Evolutionary conservation across 1,284 basidiomycete genomes (phyloP), one percentile per base, ranked within the genome.

Genomic region (Exobasidium rhododendri): DNA sequence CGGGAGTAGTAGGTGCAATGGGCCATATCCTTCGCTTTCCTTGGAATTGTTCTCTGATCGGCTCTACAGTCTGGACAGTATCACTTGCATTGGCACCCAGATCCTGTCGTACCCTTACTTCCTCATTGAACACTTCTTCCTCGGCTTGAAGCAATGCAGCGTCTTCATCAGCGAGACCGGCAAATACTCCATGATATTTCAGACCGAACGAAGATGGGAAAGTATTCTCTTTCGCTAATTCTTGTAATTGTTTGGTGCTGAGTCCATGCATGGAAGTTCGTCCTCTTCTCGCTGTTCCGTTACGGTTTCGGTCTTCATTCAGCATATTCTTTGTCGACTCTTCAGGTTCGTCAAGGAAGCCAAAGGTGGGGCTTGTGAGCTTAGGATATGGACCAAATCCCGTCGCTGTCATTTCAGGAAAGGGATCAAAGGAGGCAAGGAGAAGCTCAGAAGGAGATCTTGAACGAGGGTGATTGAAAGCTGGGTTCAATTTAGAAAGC

Each of bases 171-270:
- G 47, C 26, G 4, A 59, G 20, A 30, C 49, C 64, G 50, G 65
- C 59, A 14, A 64, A 58, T 43, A 63, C 64, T 5, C 66, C 61
- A 2, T 65, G 56, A 47, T 65, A 60, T 17, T 63, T 65, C 59
- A 73, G 70, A 61, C 71, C 73, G 40, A 68, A 70, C 28, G 65
- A 60, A 49, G 65, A 67, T 2, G 71, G 69, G 51, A 74, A 73
- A 40, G 35, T 10, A 0, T 64, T 65, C 13, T 67, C 62, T 32
- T 68, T 61, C 11, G 73, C 73, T 20, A 73, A 40, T 17, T 60
- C 63, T 62, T 74, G 73, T 11, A 74, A 65, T 59, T 74, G 71
- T 24, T 64, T 58, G 11, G 73, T 74, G 40, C 53, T 67, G 32
- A 73, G 65, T 40, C 46, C 35, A 40, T 40, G 35, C 35, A 17